These are phyloP conservation scores for Bacterosira constricta DNA, from an alignment of 108 stramenopile genomes.

Conservation along the genomic window DNA sequence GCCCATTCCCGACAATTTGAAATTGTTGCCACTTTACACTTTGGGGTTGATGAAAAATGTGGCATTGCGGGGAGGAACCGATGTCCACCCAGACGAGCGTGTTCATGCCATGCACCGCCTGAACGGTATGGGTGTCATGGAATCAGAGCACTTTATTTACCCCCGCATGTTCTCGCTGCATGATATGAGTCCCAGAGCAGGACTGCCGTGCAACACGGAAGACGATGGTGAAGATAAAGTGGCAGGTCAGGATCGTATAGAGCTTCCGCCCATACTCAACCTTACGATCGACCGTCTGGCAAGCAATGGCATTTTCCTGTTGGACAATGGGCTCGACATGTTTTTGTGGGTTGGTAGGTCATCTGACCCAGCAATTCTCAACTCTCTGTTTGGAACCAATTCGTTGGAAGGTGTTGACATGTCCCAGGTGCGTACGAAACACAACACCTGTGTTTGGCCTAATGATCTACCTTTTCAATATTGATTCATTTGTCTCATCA, in stretches of 20 bases:
- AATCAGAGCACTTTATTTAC: constrained; percentile 83
- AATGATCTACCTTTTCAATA: neutral
- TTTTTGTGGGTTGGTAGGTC: constrained; percentile 95
- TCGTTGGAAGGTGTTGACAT: constrained; percentile 89
- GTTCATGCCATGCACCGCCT: constrained; percentile 79
- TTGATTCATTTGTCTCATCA: neutral
- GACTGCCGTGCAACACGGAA: constrained; percentile 49
- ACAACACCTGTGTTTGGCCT: neutral
- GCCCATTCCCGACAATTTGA: constrained; percentile 73
- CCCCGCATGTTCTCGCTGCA: constrained; percentile 96
- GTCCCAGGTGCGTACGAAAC: constrained; percentile 33
- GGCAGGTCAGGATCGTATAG: constrained; percentile 72
- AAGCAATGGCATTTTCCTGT: constrained; percentile 88
- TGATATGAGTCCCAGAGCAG: constrained; percentile 82
- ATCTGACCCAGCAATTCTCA: constrained; percentile 76
- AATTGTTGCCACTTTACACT: constrained; percentile 94
- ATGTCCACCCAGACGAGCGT: constrained; percentile 96
- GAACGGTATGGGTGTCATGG: constrained; percentile 81
- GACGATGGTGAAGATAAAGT: constrained; percentile 42
- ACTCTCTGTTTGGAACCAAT: constrained; percentile 85
- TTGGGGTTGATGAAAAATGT: constrained; percentile 96
- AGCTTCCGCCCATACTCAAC: constrained; percentile 80
- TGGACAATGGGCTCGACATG: constrained; percentile 94
- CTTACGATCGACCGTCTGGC: constrained; percentile 81
- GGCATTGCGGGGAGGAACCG: constrained; percentile 95